Conservation (phyloP, 176 grass and related monocot genomes). For the Alopecurus myosuroides region DNA sequence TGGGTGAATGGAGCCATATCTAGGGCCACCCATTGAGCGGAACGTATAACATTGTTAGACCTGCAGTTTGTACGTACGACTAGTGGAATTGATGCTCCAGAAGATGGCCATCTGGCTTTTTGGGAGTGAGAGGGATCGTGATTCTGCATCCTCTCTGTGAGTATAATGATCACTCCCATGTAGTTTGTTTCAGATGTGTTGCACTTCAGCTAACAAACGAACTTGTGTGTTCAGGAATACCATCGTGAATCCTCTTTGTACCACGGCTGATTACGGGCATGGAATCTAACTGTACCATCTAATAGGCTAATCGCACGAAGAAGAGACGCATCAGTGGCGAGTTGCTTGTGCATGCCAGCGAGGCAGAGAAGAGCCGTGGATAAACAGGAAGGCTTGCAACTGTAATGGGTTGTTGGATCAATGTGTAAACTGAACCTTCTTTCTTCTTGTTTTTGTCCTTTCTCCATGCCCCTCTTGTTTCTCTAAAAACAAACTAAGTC, state of each 20-base stretch:
- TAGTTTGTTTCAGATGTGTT: neutral
- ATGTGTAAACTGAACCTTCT: too few species aligned
- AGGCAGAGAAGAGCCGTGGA: too few species aligned
- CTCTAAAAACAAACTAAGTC: too few species aligned
- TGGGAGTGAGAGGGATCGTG: neutral
- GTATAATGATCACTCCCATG: neutral
- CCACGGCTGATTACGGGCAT: neutral
- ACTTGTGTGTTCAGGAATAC: neutral
- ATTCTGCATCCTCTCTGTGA: neutral
- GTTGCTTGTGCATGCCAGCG: too few species aligned
- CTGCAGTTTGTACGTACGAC: neutral
- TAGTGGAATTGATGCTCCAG: neutral
- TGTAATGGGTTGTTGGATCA: too few species aligned
- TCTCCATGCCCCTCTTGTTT: too few species aligned
- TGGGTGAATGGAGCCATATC: neutral
- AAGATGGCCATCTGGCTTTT: neutral
- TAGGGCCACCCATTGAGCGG: neutral
- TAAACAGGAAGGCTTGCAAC: too few species aligned
- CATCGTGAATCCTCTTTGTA: neutral
- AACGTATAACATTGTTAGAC: neutral
- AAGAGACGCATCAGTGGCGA: too few species aligned
- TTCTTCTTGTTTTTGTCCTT: too few species aligned
- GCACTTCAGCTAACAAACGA: neutral
- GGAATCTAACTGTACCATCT: too few species aligned
- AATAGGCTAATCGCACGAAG: too few species aligned